Conservation (phyloP, 495 filamentous ascomycete genomes). For the Cryomyces minteri region DNA sequence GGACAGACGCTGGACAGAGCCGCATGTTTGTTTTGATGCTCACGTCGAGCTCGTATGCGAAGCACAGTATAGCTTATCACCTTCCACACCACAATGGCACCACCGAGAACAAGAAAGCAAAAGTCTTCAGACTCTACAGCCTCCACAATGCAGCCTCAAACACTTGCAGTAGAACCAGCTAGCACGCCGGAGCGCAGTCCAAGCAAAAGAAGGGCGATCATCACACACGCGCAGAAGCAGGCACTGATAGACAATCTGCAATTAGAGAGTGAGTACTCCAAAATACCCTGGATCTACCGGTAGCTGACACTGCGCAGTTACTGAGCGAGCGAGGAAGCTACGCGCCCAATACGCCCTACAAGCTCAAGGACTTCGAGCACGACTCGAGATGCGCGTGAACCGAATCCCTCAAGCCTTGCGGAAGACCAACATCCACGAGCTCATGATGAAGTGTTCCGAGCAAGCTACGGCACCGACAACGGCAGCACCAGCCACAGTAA, state of each 20-base stretch:
- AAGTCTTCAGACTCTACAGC: no score
- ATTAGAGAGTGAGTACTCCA: conserved; percentile 54
- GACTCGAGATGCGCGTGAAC: conserved; percentile 89
- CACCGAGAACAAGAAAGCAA: no score
- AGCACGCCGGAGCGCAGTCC: conserved; percentile 37
- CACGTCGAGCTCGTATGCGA: no score
- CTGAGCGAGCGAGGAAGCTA: conserved; percentile 77
- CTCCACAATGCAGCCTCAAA: no score
- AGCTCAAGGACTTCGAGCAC: conserved; percentile 61
- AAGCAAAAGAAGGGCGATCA: conserved; percentile 35
- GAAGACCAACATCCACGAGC: conserved; percentile 66
- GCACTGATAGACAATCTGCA: conserved; percentile 83
- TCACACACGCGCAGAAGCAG: conserved; percentile 69
- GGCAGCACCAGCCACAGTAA: not conserved
- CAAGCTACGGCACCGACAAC: conserved; percentile 1
- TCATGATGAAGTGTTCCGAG: conserved; percentile 37
- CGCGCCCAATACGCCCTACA: conserved; percentile 81
- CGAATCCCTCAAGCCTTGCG: conserved; percentile 70
- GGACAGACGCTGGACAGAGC: no score
- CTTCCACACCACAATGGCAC: no score
- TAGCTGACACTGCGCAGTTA: conserved; percentile 37
- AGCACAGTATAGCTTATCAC: no score
- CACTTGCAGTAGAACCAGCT: no score
- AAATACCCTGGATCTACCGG: not conserved
- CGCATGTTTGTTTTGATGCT: no score